phyloP scores from a whole-genome alignment of 208 protist species.

The Crithidia acanthocephali region DNA sequence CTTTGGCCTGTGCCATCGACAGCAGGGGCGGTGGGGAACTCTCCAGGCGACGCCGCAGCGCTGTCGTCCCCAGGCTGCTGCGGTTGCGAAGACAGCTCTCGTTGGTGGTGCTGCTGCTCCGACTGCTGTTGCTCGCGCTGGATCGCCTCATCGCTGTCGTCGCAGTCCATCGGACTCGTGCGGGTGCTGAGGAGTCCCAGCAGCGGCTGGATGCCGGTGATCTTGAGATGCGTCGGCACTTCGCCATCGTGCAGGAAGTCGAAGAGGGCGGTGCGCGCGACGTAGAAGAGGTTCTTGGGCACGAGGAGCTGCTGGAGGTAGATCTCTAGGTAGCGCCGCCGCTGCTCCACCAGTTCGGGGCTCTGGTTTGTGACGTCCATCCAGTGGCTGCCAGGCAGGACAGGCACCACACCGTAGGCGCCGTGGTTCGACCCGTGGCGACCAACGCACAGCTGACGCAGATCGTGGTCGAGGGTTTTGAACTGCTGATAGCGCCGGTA shows the following conservation, averaged over 20 bases:
- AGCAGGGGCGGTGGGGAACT: background rate
- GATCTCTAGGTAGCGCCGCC: conserved; percentile 78
- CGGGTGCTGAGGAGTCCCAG: conserved; percentile 35
- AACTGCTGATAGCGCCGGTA: conserved; percentile 89
- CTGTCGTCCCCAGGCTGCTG: background rate
- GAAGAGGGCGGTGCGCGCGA: conserved; percentile 65
- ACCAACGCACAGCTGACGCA: conserved; percentile 56
- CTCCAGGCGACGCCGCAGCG: background rate
- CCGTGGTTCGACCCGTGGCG: conserved; percentile 48
- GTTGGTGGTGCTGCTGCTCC: conserved; percentile 9
- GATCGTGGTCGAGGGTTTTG: conserved; percentile 66
- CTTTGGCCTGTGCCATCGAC: background rate
- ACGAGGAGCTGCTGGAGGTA: conserved; percentile 89
- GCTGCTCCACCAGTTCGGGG: conserved; percentile 75
- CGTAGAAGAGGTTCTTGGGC: conserved; percentile 77
- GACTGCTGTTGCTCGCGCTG: conserved; percentile 5
- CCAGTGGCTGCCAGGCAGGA: conserved; percentile 83
- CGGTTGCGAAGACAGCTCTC: background rate
- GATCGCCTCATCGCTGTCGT: conserved; percentile 28
- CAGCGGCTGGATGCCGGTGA: conserved; percentile 36
- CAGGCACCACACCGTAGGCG: conserved; percentile 78
- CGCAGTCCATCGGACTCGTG: conserved; percentile 15
- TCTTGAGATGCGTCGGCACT: conserved; percentile 49
- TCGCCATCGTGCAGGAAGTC: conserved; percentile 85
- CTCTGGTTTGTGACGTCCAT: conserved; percentile 90